Percentiles rank a stretch among this genome's conserved stretches.
Evolutionary conservation across 1,139 yeast species (phyloP).

Genomic region (Diutina scorzettiae): DNA sequence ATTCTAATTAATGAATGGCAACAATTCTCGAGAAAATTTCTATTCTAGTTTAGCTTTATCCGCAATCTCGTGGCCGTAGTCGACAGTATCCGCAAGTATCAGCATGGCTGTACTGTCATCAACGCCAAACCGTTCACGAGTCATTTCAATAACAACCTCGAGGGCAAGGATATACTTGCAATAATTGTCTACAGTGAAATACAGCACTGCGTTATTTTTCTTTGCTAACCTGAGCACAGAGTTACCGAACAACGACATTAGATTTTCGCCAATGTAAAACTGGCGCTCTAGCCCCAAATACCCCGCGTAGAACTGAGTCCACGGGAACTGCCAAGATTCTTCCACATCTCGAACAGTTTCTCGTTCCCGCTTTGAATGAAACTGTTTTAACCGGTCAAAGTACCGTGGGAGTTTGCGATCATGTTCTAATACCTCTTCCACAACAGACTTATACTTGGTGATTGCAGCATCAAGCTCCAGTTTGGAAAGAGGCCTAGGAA

Average conservation of each 20-base stretch:
- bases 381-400: background rate
- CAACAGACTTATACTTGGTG: background rate
- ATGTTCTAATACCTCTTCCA: background rate
- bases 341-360: background rate
- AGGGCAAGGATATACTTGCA: background rate
- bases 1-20: background rate
- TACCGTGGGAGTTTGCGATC: background rate
- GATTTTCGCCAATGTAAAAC: constrained; percentile 1
- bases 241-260: background rate
- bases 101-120: background rate
- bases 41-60: background rate
- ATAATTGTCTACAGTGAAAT: background rate
- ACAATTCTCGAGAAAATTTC: background rate
- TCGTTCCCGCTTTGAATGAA: background rate
- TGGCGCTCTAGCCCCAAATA: constrained; percentile 3
- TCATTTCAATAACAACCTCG: background rate
- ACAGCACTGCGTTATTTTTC: background rate
- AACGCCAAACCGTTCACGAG: background rate
- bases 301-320: background rate
- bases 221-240: background rate
- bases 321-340: background rate
- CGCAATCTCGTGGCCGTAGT: background rate
- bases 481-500: background rate
- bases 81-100: background rate
- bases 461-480: background rate